phyloP scores from a whole-genome alignment of 192 early-diverging fungal species.

The Jimgerdemannia lactiflua region DNA sequence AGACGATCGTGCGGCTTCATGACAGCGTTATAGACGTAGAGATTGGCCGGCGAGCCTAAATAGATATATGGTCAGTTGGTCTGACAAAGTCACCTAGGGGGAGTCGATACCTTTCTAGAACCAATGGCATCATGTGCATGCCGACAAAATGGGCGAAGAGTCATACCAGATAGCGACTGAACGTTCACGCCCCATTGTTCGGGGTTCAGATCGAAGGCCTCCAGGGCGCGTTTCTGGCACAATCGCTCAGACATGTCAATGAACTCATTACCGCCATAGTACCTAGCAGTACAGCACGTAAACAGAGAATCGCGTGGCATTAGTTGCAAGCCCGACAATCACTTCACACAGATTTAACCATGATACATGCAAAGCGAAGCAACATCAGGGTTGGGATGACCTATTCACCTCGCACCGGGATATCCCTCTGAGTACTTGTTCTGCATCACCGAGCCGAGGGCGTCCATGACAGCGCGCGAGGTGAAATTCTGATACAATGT shows the following conservation, averaged over 20 bases:
- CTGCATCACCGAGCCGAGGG: constrained; percentile 96
- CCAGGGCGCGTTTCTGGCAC: constrained; percentile 96
- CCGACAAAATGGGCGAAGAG: neutral
- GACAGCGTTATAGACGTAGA: constrained; percentile 95
- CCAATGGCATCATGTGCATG: neutral
- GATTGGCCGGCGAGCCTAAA: constrained; percentile 90
- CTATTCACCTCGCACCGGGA: constrained; percentile 74
- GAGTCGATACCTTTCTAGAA: neutral
- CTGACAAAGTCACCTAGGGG: neutral
- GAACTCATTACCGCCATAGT: constrained; percentile 99
- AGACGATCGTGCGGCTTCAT: constrained; percentile 96
- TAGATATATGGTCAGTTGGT: neutral
- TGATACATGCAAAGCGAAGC: too few relatives aligned
- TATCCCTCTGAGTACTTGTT: constrained; percentile 99
- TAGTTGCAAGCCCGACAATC: too few relatives aligned
- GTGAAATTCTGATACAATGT: constrained; percentile 83
- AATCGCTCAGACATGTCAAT: constrained; percentile 94
- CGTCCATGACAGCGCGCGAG: constrained; percentile 92
- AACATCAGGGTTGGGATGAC: neutral
- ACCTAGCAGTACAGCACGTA: constrained; percentile 41
- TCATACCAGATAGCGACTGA: constrained; percentile 82
- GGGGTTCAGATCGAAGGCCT: constrained; percentile 80
- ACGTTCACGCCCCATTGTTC: constrained; percentile 98
- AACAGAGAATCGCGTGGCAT: too few relatives aligned
- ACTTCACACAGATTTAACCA: too few relatives aligned